A percentile compares a stretch with the other conserved stretches of the same genome.
phyloP scores from a whole-genome alignment of 1,284 basidiomycete genomes.

The Ustilago vetiveriae region DNA sequence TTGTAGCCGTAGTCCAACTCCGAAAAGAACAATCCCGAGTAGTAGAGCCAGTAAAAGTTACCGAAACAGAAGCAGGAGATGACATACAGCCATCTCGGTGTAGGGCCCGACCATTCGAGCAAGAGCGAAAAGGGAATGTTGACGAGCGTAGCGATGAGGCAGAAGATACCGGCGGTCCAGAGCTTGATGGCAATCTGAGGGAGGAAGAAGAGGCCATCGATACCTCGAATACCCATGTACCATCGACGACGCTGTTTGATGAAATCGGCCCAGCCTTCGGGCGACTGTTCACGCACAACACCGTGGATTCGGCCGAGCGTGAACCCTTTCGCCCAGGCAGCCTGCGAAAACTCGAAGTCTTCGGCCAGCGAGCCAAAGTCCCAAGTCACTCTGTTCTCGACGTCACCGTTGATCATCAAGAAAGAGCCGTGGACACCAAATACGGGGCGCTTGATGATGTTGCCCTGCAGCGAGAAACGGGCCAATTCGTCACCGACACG shows the following conservation, averaged over 20 bases:
- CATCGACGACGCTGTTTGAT: constrained; percentile 69
- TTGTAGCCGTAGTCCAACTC: constrained; percentile 66
- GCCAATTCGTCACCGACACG: constrained; percentile 69
- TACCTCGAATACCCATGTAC: constrained; percentile 68
- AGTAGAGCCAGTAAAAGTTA: constrained; percentile 67
- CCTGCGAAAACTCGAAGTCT: constrained; percentile 69
- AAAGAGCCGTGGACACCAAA: constrained; percentile 69
- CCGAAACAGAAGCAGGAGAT: constrained; percentile 68
- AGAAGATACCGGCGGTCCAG: constrained; percentile 69
- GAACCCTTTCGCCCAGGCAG: constrained; percentile 68
- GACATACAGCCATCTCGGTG: constrained; percentile 68
- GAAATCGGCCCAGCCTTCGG: constrained; percentile 67
- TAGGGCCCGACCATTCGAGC: constrained; percentile 40
- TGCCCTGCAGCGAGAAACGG: constrained; percentile 69
- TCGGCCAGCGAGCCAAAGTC: constrained; percentile 66
- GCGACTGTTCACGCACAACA: constrained; percentile 68
- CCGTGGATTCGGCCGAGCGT: constrained; percentile 68
- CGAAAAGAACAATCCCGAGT: constrained; percentile 62
- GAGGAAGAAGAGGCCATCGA: constrained; percentile 67
- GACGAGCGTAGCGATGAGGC: constrained; percentile 68
- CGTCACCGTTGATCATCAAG: constrained; percentile 69
- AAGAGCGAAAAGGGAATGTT: constrained; percentile 67
- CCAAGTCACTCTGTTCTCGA: constrained; percentile 69
- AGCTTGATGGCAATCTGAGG: constrained; percentile 69
- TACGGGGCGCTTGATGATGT: constrained; percentile 68